phyloP scores from a whole-genome alignment of 139 green algal species.

The Coccomyxa sp. region DNA sequence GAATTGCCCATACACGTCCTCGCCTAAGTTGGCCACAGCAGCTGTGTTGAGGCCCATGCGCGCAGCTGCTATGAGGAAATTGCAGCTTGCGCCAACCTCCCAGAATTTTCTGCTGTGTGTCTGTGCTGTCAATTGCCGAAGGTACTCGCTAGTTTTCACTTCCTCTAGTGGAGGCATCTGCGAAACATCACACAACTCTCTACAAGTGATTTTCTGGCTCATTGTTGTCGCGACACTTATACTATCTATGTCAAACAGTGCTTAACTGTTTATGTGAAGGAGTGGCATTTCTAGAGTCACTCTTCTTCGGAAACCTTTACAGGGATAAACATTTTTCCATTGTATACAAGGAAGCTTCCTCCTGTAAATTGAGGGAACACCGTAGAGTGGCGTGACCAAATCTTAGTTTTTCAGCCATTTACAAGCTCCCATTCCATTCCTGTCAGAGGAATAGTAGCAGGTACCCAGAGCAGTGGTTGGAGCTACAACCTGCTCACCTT shows the following conservation, averaged over 20 bases:
- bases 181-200: not conserved
- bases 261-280: not conserved
- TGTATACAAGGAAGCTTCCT: slow-evolving; percentile 4
- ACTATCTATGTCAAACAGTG: not conserved
- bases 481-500: slow-evolving; percentile 1
- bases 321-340: slow-evolving; percentile 5
- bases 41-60: slow-evolving; percentile 72
- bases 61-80: slow-evolving; percentile 88
- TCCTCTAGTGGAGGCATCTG: slow-evolving; percentile 14
- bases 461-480: too few species aligned
- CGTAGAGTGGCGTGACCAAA: slow-evolving; percentile 13
- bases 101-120: slow-evolving; percentile 30
- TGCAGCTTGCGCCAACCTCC: slow-evolving; percentile 84
- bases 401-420: slow-evolving; percentile 22
- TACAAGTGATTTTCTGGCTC: not conserved
- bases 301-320: slow-evolving; percentile 33
- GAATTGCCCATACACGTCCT: slow-evolving; percentile 81
- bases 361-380: slow-evolving; percentile 12
- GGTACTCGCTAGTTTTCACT: not conserved
- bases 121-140: slow-evolving; percentile 34
- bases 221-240: too few species aligned
- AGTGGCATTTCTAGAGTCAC: not conserved
- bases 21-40: slow-evolving; percentile 70
- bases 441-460: too few species aligned
- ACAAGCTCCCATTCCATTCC: too few species aligned